Base-by-base conservation (phyloP, 2,329 filamentous ascomycete genomes). In the Aspergillus ibericus region DNA sequence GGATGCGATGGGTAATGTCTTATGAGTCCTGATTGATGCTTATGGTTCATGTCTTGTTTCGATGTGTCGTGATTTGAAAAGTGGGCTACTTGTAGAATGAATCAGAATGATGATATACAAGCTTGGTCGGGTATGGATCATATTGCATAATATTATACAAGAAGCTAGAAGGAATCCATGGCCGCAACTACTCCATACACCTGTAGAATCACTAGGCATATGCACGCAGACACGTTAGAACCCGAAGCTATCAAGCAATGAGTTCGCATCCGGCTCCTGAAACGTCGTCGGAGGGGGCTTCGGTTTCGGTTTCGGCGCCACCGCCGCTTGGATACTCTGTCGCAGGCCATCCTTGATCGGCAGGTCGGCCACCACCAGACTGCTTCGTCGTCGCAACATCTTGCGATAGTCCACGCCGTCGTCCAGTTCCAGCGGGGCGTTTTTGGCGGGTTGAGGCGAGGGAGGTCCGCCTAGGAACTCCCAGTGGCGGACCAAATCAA, bases 161-260 rank as follows among this genome's bases (percentile, higher is more conserved):
- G 29, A 32, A 32, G 29, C 2, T 32, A 9, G 9, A 32, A 32
- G 12, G 8, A 29, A 8, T 29, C 27, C 2, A 32, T 32, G 29
- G 29, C 29, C 12, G 29, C 9, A 32, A 32, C 27, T 7, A 29
- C 27, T 2, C 5, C 3, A 7, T 25, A 25, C 22, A n/a, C n/a
- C n/a, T n/a, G n/a, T n/a, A n/a, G n/a, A n/a, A n/a, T n/a, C n/a
- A n/a, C n/a, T n/a, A n/a, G n/a, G n/a, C n/a, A n/a, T n/a, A n/a
- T n/a, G n/a, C n/a, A n/a, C n/a, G n/a, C n/a, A n/a, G n/a, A n/a
- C n/a, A n/a, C n/a, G n/a, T 53, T 64, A 98, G 72, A 98, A 95
- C 1, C 93, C 93, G 82, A 98, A 98, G 73, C 85, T 93, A 80
- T 98, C 93, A 67, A 98, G 81, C 70, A 99, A 77, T 59, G 91